Evolutionary conservation across 1,284 basidiomycete species (phyloP), one percentile per base, ranked within the genome.

Genomic region (Agroathelia rolfsii): DNA sequence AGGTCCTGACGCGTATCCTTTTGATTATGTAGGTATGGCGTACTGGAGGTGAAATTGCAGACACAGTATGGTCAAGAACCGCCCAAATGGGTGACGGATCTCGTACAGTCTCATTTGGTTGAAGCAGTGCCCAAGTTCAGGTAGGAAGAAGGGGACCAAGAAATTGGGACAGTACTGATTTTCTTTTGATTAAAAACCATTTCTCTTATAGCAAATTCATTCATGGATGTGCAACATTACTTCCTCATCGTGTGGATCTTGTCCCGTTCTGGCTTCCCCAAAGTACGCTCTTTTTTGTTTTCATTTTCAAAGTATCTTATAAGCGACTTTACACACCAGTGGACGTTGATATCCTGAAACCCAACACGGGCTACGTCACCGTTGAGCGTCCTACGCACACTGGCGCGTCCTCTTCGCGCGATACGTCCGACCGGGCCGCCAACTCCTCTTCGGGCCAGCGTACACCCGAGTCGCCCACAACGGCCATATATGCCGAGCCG

Each of bases 241-340:
- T 98, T 6, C 88, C 93, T 21, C 79, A 90, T 53, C 84, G 94
- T 26, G 94, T 97, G 35, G 88, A 97, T 51, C 73, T 98, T n/a
- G 86, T 98, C 11, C 94, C 94, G 3, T 98, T 97, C 70, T 98
- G 94, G 94, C 75, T 97, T 3, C 92, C 90, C 4, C 90, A 94
- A 55, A 94, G 82, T 89, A 53, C 35, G 76, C 58, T 15, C n/a
- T 6, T 49, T 42, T 12, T 20, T 20, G 0, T 11, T 28, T 35
- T n/a, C 19, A 29, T 28, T 33, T 32, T 29, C 30, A 23, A 8
- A 37, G 18, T 24, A 29, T 13, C 19, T 5, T 27, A 6, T 12
- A 21, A 23, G 24, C 8, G 38, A 37, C 45, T 21, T 17, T 24
- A 20, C 20, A 44, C 32, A 30, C 44, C 53, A 86, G 86, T 94